phyloP scores from a whole-genome alignment of 208 protist genomes.

The Leishmania tarentolae region DNA sequence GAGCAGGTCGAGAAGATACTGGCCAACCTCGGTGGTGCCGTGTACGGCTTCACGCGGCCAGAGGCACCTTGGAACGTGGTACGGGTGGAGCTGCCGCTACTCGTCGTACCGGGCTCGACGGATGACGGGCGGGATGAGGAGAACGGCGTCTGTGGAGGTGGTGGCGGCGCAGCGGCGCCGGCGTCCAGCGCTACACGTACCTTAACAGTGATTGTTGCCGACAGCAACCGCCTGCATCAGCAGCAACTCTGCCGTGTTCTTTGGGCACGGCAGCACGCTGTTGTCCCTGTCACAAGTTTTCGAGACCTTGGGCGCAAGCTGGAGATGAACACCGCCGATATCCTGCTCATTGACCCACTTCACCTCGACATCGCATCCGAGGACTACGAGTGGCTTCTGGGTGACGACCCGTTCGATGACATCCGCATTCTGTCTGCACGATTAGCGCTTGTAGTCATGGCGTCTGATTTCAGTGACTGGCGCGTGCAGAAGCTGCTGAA shows the following conservation, averaged over 20 bases:
- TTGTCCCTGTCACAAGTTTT: constrained; percentile 79
- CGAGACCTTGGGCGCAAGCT: constrained; percentile 73
- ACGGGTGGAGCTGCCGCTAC: constrained; percentile 73
- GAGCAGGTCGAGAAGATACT: constrained; percentile 49
- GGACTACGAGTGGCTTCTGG: constrained; percentile 57
- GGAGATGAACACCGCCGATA: constrained; percentile 54
- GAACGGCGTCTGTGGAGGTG: constrained; percentile 9
- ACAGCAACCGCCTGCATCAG: constrained; percentile 66
- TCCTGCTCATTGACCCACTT: constrained; percentile 84
- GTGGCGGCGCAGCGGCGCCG: not conserved
- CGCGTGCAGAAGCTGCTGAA: constrained; percentile 76
- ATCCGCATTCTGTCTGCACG: constrained; percentile 44
- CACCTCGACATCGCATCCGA: constrained; percentile 62
- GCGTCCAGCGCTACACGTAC: constrained; percentile 28
- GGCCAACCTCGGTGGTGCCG: constrained; percentile 55
- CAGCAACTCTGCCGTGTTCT: constrained; percentile 75
- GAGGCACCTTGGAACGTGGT: constrained; percentile 59
- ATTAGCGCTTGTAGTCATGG: constrained; percentile 76
- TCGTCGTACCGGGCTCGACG: constrained; percentile 62
- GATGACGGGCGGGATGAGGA: constrained; percentile 44
- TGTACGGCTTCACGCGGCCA: constrained; percentile 67
- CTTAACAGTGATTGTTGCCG: constrained; percentile 79
- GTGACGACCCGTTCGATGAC: constrained; percentile 61
- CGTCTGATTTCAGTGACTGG: constrained; percentile 81
- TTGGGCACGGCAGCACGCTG: constrained; percentile 83